Evolutionary conservation across 352 stramenopile species (phyloP), one percentile per base, ranked within the genome.

Genomic region (Pythium dissotocum): DNA sequence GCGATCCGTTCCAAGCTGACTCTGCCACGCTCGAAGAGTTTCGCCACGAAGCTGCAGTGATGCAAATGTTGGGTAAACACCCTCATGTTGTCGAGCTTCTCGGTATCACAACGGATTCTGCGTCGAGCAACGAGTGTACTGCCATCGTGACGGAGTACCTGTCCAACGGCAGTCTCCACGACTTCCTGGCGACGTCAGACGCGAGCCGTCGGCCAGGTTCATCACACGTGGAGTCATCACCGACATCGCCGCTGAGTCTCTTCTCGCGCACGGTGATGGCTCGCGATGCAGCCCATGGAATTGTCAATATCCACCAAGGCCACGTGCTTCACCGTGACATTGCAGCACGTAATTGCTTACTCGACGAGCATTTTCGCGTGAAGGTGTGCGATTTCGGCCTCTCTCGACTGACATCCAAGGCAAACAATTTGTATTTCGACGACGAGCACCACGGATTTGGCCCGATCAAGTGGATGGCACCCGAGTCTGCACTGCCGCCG

Each of bases 381-480:
- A 93, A 90, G 70, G 82, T 93, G 28, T 80, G 75, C 36, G 80
- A 92, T 68, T 92, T 92, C 68, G 84, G 84, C 0, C 70, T 92
- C 18, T 86, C 84, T 16, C 77, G 84, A 3, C 72, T 79, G 4
- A 61, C 63, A 7, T 67, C 85, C 8, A 61, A 75, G 61, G 57
- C 73, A 5, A 65, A 67, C 32, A 60, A 61, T 5, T 71, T 85
- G 14, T 61, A 83, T 14, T 87, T 92, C 40, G 84, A 92, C 38
- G 79, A 89, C 36, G 68, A 77, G 28, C 60, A 73, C 14, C 82
- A 80, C 33, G 82, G 79, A 28, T 90, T 91, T 30, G 85, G 85
- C 1, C 82, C 85, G 18, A 70, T 91, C 35, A 91, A 93, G 54
- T 90, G 81, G 80, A 91, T 90, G 82, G 79, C 85, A 0, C 85